Percentiles rank a stretch among this genome's conserved stretches.
Evolutionary conservation across 768 basidiomycete species (phyloP).

Genomic region (Lactarius hengduanensis): DNA sequence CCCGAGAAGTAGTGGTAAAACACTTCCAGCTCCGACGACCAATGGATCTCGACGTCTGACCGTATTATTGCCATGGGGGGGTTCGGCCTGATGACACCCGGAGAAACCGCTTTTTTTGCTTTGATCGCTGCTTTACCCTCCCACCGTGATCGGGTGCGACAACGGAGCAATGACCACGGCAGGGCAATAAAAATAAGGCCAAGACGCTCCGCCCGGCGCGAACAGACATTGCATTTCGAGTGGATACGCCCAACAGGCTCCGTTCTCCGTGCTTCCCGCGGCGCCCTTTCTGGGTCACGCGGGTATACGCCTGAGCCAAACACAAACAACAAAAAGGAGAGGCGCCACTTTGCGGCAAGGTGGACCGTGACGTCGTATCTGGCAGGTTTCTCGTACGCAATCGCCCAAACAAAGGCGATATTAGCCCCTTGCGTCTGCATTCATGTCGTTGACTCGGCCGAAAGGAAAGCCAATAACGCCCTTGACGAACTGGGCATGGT

Average conservation of each 20-base stretch:
- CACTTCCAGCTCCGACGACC: constrained; percentile 20
- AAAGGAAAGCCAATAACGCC: constrained; percentile 2
- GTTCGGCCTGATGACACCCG: background rate
- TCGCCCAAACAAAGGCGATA: background rate
- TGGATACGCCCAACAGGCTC: constrained; percentile 18
- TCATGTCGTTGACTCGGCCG: background rate
- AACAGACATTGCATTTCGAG: constrained; percentile 9
- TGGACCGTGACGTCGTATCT: constrained; percentile 4
- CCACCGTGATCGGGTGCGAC: constrained; percentile 16
- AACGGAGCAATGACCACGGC: constrained; percentile 14
- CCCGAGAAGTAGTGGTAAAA: constrained; percentile 18
- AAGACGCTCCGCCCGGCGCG: constrained; percentile 19
- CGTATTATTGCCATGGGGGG: constrained; percentile 1
- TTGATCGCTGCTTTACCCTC: constrained; percentile 2
- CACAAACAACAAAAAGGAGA: background rate
- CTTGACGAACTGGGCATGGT: constrained; percentile 3
- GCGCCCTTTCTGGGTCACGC: constrained; percentile 8
- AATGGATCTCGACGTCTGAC: constrained; percentile 9
- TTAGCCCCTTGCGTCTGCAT: constrained; percentile 3
- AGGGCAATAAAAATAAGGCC: background rate
- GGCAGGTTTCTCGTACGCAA: background rate
- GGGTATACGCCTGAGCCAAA: background rate
- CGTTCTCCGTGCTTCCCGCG: constrained; percentile 27
- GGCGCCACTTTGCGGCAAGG: background rate
- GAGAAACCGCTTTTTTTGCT: constrained; percentile 1